These are phyloP conservation scores for Diplogelasinospora grovesii DNA, from an alignment of 495 filamentous ascomycete genomes.

Conservation along the genomic window DNA sequence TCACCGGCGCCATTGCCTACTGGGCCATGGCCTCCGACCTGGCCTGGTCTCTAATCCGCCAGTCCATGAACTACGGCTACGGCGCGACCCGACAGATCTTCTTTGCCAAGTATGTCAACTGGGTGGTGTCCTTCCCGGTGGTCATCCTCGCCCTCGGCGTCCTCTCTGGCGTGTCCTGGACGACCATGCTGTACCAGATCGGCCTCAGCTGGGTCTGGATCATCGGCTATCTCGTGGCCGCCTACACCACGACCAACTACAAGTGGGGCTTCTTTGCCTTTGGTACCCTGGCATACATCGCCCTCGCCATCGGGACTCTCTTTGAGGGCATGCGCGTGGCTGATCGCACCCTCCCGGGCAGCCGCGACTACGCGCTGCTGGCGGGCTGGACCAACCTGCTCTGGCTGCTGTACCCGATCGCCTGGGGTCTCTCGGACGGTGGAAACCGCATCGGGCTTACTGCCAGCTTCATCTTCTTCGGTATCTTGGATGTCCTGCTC, in stretches of 20 bases:
- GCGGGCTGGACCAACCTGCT: slow-evolving; percentile 38
- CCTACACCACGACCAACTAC: slow-evolving; percentile 40
- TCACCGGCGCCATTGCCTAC: slow-evolving; percentile 41
- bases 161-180: slow-evolving; percentile 38
- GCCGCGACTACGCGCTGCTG: slow-evolving; percentile 34
- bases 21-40: slow-evolving; percentile 41
- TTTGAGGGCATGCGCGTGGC: slow-evolving; percentile 21
- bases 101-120: slow-evolving; percentile 46
- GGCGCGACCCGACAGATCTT: slow-evolving; percentile 39
- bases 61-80: slow-evolving; percentile 25
- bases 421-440: slow-evolving; percentile 40
- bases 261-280: slow-evolving; percentile 48
- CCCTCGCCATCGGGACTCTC: slow-evolving; percentile 31
- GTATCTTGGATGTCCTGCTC: slow-evolving; percentile 38
- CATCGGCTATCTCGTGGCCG: slow-evolving; percentile 36
- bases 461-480: slow-evolving; percentile 38
- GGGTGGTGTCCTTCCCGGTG: slow-evolving; percentile 40
- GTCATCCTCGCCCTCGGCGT: slow-evolving; percentile 37
- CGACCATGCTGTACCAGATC: slow-evolving; percentile 40
- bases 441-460: slow-evolving; percentile 40
- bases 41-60: slow-evolving; percentile 25
- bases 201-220: slow-evolving; percentile 40
- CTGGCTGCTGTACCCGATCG: slow-evolving; percentile 45
- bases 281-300: slow-evolving; percentile 29
- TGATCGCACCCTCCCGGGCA: slow-evolving; percentile 29